These are phyloP conservation scores for Ceratocystis variospora DNA, from an alignment of 2,329 filamentous ascomycete species.

Conservation along the genomic window DNA sequence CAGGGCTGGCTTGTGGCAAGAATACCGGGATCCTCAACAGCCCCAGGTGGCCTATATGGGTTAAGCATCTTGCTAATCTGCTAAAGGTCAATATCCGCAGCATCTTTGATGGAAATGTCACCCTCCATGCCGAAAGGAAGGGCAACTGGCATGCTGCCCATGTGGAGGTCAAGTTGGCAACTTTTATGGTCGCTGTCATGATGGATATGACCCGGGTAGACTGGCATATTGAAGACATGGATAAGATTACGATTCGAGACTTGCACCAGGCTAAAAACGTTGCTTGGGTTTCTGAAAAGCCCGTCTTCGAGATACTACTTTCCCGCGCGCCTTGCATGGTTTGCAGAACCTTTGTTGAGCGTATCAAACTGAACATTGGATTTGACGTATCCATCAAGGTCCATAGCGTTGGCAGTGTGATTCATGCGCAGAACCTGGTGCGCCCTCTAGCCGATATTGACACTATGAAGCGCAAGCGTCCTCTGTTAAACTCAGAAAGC, in stretches of 20 bases:
- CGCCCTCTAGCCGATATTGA: background rate
- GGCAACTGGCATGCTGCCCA: constrained; percentile 25
- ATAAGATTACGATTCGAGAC: background rate
- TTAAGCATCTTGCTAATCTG: constrained; percentile 24
- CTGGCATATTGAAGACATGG: background rate
- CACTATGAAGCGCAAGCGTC: background rate
- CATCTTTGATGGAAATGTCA: constrained; percentile 20
- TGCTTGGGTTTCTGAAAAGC: background rate
- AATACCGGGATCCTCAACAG: constrained; percentile 23
- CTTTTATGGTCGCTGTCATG: constrained; percentile 24
- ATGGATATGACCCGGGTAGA: background rate
- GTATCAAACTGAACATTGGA: constrained; percentile 2
- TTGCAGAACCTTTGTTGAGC: constrained; percentile 14
- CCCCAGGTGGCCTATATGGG: constrained; percentile 25
- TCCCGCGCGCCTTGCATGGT: constrained; percentile 11
- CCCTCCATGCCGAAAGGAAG: background rate
- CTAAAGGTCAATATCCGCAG: constrained; percentile 25
- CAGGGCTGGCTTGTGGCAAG: constrained; percentile 2
- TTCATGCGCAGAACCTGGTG: background rate
- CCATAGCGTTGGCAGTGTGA: background rate
- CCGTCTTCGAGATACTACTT: constrained; percentile 17
- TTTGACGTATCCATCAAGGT: constrained; percentile 10
- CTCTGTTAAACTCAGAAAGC: background rate
- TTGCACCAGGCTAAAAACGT: background rate
- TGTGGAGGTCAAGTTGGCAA: constrained; percentile 30